Conservation (phyloP, 257 asterid species). For the Marsdenia floribunda region DNA sequence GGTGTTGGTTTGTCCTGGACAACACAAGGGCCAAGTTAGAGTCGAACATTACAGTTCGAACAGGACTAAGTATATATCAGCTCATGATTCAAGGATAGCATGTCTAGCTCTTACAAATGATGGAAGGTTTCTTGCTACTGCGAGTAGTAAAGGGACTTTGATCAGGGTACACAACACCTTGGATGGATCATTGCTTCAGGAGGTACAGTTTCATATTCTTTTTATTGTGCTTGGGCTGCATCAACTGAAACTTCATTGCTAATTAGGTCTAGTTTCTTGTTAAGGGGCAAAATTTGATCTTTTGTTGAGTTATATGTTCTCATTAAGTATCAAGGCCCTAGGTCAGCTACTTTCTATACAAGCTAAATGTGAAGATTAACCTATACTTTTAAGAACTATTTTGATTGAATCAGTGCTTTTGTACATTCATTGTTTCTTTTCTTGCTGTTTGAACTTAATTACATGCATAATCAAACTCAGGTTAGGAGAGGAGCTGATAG, state of each 20-base stretch:
- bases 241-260: neutral
- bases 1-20: constrained; percentile 81
- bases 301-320: neutral
- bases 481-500: constrained; percentile 14
- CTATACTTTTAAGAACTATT: neutral
- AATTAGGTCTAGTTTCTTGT: neutral
- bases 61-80: constrained; percentile 67
- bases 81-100: constrained; percentile 72
- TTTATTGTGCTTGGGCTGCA: neutral
- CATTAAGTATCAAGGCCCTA: neutral
- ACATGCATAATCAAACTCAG: constrained; percentile 22
- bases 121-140: constrained; percentile 78
- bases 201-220: constrained; percentile 36
- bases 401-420: neutral
- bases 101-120: constrained; percentile 74
- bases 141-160: constrained; percentile 83
- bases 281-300: neutral
- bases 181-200: constrained; percentile 84
- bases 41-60: constrained; percentile 73
- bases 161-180: constrained; percentile 67
- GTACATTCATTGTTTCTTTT: neutral
- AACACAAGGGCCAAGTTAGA: constrained; percentile 84
- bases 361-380: neutral
- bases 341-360: neutral
- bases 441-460: neutral